These are phyloP conservation scores for Acacia concinna DNA, from an alignment of 331 rosid genomes.

Conservation along the genomic window DNA sequence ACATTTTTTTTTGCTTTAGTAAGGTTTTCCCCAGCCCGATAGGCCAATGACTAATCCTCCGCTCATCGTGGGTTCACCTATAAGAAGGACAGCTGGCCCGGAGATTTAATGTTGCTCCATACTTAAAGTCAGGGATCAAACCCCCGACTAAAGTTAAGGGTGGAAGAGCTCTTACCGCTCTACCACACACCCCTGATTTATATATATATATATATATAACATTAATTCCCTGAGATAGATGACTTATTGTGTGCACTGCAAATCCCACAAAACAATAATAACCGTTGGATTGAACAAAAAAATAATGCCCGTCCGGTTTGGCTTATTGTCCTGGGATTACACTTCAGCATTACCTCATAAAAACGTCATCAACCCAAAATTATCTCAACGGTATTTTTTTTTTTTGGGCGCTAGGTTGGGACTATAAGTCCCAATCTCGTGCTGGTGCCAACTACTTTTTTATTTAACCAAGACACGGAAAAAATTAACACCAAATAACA, in stretches of 20 bases:
- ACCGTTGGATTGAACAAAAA: neutral
- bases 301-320: neutral
- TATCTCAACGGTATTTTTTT: neutral
- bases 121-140: no score
- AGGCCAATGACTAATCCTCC: no score
- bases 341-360: slow-evolving; percentile 39
- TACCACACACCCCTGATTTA: no score
- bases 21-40: no score
- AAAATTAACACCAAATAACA: neutral
- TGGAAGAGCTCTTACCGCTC: no score
- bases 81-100: no score
- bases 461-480: no score
- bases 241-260: neutral
- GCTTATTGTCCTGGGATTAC: neutral
- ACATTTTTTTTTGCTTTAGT: no score
- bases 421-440: neutral
- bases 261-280: neutral
- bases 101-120: no score
- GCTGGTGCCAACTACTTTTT: neutral
- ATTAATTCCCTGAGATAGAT: neutral
- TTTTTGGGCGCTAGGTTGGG: neutral
- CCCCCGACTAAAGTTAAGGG: no score
- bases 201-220: no score
- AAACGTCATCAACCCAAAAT: slow-evolving; percentile 2
- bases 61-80: no score